Evolutionary conservation across 2,329 filamentous ascomycete species (phyloP).

Genomic region (Daldinia sp.): DNA sequence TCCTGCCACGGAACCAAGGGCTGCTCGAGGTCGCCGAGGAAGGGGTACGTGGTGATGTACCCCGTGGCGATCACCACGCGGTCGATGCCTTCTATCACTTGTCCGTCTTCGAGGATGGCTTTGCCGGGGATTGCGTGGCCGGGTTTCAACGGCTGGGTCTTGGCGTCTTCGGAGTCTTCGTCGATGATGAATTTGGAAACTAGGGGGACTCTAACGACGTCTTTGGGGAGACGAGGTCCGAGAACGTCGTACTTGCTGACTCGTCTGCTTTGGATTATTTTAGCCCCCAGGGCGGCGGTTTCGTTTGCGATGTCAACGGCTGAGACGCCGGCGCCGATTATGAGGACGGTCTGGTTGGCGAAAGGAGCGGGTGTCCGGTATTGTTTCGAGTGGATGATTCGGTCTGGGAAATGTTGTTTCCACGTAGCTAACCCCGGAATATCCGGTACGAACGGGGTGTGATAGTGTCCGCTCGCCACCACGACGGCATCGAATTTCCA

Average conservation of each 20-base stretch:
- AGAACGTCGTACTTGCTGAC: constrained; percentile 71
- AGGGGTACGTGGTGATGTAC: constrained; percentile 76
- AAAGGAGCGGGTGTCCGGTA: constrained; percentile 74
- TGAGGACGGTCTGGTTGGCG: constrained; percentile 62
- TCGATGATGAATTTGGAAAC: constrained; percentile 60
- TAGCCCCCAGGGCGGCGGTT: constrained; percentile 53
- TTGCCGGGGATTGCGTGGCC: constrained; percentile 61
- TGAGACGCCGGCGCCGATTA: constrained; percentile 65
- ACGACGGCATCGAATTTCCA: constrained; percentile 72
- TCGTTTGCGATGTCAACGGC: constrained; percentile 59
- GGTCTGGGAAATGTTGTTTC: constrained; percentile 64
- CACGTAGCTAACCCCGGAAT: constrained; percentile 69
- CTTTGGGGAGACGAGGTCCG: constrained; percentile 64
- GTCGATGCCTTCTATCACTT: constrained; percentile 67
- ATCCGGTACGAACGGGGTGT: constrained; percentile 70
- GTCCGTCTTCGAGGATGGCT: constrained; percentile 66
- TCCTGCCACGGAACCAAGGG: constrained; percentile 55
- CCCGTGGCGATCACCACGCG: constrained; percentile 75
- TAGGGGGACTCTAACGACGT: constrained; percentile 64
- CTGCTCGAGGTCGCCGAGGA: constrained; percentile 66
- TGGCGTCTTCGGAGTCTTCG: constrained; percentile 42
- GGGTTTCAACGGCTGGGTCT: constrained; percentile 21
- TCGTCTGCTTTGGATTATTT: constrained; percentile 65
- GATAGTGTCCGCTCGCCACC: constrained; percentile 76
- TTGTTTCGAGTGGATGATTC: constrained; percentile 76